Evolutionary conservation across 1,139 yeast genomes (phyloP), one percentile per base, ranked within the genome.

Genomic region (Spencermartinsiella ligniputridi): DNA sequence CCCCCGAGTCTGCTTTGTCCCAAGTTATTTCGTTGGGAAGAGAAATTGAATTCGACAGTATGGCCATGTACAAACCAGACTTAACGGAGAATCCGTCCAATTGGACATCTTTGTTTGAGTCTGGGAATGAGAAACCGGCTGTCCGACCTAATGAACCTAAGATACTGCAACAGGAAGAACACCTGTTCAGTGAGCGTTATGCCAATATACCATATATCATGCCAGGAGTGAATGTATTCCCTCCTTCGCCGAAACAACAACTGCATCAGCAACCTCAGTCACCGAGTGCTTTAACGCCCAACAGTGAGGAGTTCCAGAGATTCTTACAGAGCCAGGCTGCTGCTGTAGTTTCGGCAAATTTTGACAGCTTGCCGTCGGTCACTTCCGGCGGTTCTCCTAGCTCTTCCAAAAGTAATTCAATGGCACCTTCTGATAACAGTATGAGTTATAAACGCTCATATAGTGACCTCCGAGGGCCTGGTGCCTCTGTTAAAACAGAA

Each of bases 1-100:
- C 81, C 11, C 74, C 76, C 15, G 95, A 86, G 32, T 27, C 32
- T 6, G 32, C 32, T 5, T n/a, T 27, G 15, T 27, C 32, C 8
- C 32, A 27, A 15, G 32, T 27, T 6, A 9, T 27, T 15, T 8
- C 32, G 8, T 15, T 27, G 6, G 32, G 32, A 5, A 27, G 32
- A 27, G 32, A 27, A n/a, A 27, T 27, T 9, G 32, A 27, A 27
- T 11, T 27, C 15, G 32, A 27, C 15, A 27, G 32, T 15, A 27
- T 27, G 32, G 32, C 32, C 32, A 27, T 27, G 32, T 27, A 27
- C 32, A 27, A 27, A 15, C 32, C 32, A 6, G 32, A 27, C 15
- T 9, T 27, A 8, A 11, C 13, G 6, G 32, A 27, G n/a, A 27
- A 27, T n/a, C 32, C 32, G 32, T 27, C 35, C 8, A 29, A 37